These are phyloP conservation scores for Saussurea involucrata DNA, from an alignment of 129 eudicot species.

Conservation along the genomic window DNA sequence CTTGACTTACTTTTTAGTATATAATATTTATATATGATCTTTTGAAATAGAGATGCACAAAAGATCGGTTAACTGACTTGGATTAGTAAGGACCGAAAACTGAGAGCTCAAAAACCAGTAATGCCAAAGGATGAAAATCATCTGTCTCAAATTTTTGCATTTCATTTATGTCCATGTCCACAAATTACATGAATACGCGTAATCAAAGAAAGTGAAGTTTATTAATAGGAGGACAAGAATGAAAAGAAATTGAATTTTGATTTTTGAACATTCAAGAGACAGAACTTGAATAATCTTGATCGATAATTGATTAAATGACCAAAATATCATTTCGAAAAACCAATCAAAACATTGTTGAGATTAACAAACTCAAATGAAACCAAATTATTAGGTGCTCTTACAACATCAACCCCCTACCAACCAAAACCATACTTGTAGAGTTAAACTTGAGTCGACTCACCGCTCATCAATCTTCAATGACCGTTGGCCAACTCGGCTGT, in stretches of 20 bases:
- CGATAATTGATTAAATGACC: neutral
- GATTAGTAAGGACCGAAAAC: no score
- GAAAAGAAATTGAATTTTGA: neutral
- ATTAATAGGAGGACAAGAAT: no score
- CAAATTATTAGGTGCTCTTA: slow-evolving; percentile 30
- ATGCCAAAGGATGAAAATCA: no score
- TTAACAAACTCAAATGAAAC: slow-evolving; percentile 25
- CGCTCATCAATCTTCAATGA: slow-evolving; percentile 37
- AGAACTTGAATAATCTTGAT: neutral
- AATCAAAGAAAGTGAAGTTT: no score
- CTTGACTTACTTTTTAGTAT: no score
- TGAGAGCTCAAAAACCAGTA: no score
- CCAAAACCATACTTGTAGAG: slow-evolving; percentile 22
- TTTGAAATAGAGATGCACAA: no score
- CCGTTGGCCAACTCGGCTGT: slow-evolving; percentile 61
- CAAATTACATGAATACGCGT: no score
- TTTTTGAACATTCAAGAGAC: neutral
- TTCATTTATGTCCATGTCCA: no score
- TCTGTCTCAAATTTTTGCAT: no score
- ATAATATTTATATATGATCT: no score
- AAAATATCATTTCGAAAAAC: neutral
- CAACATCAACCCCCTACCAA: slow-evolving; percentile 16
- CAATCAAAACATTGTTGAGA: neutral
- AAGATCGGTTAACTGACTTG: no score
- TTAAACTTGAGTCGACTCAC: slow-evolving; percentile 18